Conservation (phyloP, 441 rosid species). For the Euphorbia corollata region DNA sequence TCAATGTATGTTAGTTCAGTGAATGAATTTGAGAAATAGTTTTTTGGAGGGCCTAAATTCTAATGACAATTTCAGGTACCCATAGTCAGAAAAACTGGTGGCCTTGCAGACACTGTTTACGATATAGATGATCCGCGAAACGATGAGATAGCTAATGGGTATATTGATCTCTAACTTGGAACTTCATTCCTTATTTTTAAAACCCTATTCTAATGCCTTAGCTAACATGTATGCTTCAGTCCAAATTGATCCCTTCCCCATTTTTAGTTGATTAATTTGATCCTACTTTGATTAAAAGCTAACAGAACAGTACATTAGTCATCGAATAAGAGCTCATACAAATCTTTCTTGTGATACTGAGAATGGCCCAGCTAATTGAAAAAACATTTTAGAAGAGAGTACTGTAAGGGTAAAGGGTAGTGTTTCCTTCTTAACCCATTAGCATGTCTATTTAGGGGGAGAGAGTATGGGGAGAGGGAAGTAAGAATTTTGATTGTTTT, state of each 20-base stretch:
- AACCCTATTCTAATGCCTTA: not conserved
- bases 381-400: not conserved
- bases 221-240: not conserved
- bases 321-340: not conserved
- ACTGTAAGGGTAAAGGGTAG: not conserved
- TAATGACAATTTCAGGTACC: slow-evolving; percentile 37
- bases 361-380: not conserved
- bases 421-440: not conserved
- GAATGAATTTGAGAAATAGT: not conserved
- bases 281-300: not conserved
- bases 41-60: not conserved
- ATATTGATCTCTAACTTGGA: slow-evolving; percentile 7
- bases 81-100: slow-evolving; percentile 52
- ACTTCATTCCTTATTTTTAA: not conserved
- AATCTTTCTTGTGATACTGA: not conserved
- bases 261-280: not conserved
- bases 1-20: not conserved
- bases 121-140: slow-evolving; percentile 41
- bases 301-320: not conserved
- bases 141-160: slow-evolving; percentile 45
- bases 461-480: not conserved
- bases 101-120: slow-evolving; percentile 55
- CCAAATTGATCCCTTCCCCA: not conserved
- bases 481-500: too few species aligned
- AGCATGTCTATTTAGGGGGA: not conserved